Conservation (phyloP, 176 grass and related monocot genomes). For the Dendrocalamus sinicus region DNA sequence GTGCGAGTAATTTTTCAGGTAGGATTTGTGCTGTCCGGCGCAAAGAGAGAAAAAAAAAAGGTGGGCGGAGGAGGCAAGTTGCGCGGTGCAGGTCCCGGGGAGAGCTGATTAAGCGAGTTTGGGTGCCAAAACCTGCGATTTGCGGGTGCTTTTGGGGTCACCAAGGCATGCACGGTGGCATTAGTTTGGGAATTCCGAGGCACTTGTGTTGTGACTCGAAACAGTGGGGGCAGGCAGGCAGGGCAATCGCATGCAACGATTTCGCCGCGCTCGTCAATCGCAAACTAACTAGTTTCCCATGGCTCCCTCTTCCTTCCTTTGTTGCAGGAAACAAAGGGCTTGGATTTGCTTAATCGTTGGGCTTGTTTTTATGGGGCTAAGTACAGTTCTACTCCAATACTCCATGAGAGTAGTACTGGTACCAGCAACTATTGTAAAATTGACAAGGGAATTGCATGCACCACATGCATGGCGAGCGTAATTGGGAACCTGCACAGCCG, state of each 20-base stretch:
- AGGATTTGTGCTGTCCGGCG: constrained; percentile 25
- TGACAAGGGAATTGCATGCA: not conserved
- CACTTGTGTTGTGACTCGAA: constrained; percentile 74
- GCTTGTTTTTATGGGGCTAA: not conserved
- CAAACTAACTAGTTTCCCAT: not conserved
- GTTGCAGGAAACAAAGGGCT: constrained; percentile 37
- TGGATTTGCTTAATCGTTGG: not conserved
- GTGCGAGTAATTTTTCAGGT: constrained; percentile 42
- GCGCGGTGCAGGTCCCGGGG: constrained; percentile 42
- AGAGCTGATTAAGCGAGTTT: not conserved
- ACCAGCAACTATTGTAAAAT: not conserved
- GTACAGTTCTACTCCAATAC: no score
- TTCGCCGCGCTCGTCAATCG: not conserved
- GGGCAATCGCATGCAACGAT: constrained; percentile 57
- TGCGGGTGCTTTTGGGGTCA: constrained; percentile 53
- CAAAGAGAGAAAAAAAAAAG: not conserved
- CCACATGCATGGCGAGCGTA: not conserved
- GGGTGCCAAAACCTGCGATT: constrained; percentile 44
- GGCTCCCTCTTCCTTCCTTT: not conserved
- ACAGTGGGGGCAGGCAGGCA: constrained; percentile 58
- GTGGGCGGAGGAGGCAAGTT: not conserved
- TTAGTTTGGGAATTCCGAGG: constrained; percentile 58
- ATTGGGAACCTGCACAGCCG: not conserved
- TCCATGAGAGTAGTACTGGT: no score
- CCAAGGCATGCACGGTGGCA: constrained; percentile 35